Conservation (phyloP, 2,329 filamentous ascomycete genomes). For the Ophiostoma quercus region DNA sequence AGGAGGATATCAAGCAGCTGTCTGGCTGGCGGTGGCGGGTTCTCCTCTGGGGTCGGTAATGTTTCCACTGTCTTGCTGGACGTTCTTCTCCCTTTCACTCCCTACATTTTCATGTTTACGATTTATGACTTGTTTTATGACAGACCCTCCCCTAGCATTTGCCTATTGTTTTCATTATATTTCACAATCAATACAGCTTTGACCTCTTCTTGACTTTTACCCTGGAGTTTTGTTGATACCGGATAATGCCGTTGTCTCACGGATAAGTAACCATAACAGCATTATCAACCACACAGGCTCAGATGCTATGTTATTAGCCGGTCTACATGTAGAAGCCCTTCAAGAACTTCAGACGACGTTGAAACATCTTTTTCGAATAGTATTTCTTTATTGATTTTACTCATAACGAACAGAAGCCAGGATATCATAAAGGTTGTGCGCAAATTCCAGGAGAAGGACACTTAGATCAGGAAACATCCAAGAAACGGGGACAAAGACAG, state of each 20-base stretch:
- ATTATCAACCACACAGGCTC: background rate
- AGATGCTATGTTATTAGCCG: background rate
- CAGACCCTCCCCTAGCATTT: background rate
- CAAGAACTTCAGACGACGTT: background rate
- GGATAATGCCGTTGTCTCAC: background rate
- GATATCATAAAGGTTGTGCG: background rate
- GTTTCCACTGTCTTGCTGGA: background rate
- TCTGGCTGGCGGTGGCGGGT: slow-evolving; percentile 55
- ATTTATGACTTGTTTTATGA: background rate
- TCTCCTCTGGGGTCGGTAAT: slow-evolving; percentile 40
- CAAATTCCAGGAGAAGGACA: background rate
- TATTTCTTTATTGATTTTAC: too few relatives aligned
- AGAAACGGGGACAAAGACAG: background rate
- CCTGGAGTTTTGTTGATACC: background rate
- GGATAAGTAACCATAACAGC: background rate
- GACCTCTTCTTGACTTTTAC: background rate
- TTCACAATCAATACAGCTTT: background rate
- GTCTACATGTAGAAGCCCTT: background rate
- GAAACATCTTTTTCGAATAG: background rate
- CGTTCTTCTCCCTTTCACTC: too few relatives aligned
- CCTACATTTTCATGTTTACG: background rate
- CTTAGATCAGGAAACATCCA: background rate
- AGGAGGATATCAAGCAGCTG: slow-evolving; percentile 46
- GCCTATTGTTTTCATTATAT: too few relatives aligned
- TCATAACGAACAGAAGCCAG: too few relatives aligned